Evolutionary conservation across 371 early-diverging fungal genomes (phyloP), one percentile per base, ranked within the genome.

Genomic region (Dinochytrium kinnereticum): DNA sequence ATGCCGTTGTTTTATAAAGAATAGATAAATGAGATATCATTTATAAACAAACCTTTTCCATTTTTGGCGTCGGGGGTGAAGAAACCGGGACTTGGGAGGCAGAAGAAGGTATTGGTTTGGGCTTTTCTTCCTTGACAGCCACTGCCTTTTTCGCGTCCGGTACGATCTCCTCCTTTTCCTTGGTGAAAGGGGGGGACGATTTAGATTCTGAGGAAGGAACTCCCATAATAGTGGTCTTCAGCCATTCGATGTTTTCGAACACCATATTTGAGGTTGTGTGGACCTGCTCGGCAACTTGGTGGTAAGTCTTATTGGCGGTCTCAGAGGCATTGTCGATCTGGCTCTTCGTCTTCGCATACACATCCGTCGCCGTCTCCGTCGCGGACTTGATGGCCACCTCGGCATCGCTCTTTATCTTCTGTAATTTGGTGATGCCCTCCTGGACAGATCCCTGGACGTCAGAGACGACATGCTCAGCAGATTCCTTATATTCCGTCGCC

Each of bases 351-450:
- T 38, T 5, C 34, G 64, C 19, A 36, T 61, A 61, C 2, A 61
- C 7, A 7, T 66, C 10, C 39, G 17, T n/a, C 13, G 19, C 66
- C 28, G n/a, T 19, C 39, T 66, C 30, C 59, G 36, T 59, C 30
- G 13, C 49, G 30, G 21, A 53, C 68, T 66, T 55, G 1, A 57
- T 28, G 1, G 17, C 66, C 53, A 50, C 72, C 65, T 33, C 31
- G 17, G 66, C 66, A 1, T 50, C 36, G 15, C 31, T 36, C 50
- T 1, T 31, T n/a, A 49, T 65, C 68, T 64, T 57, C 36, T 28
- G 37, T 21, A 65, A 64, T 28, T 40, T 50, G 51, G 38, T 44
- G 2, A 17, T 44, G 5, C n/a, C 44, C 44, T 66, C 17, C 44
- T 37, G 40, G 17, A 66, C 17, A 30, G 2, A 10, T 7, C 19